These are phyloP conservation scores for Actinidia chinensis DNA, from an alignment of 179 eudicot species.

Conservation along the genomic window DNA sequence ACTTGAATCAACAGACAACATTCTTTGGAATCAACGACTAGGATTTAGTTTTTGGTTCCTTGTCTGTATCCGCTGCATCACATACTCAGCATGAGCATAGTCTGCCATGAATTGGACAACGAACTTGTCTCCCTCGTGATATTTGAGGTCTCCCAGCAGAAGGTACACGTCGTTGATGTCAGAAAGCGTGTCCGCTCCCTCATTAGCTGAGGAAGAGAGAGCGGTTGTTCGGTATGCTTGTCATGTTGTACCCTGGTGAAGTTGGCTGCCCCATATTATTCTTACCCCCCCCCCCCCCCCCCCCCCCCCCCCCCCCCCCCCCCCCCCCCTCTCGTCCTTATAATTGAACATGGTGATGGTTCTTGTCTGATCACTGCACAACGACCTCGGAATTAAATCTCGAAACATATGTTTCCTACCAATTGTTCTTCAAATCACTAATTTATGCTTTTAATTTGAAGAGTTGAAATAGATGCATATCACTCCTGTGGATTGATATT, in stretches of 20 bases:
- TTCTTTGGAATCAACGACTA: no score
- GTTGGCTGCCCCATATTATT: slow-evolving; percentile 36
- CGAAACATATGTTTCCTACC: neutral
- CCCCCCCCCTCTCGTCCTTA: no score
- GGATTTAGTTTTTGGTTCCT: no score
- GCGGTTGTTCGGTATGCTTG: slow-evolving; percentile 46
- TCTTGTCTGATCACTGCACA: slow-evolving; percentile 34
- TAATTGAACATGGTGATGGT: slow-evolving; percentile 49
- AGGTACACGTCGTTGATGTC: slow-evolving; percentile 48
- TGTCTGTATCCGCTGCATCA: no score
- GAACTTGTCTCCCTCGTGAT: slow-evolving; percentile 51
- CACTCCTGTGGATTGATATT: neutral
- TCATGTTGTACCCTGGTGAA: slow-evolving; percentile 54
- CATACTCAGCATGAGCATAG: slow-evolving; percentile 66
- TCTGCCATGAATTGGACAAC: slow-evolving; percentile 32
- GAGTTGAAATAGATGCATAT: neutral
- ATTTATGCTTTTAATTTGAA: neutral
- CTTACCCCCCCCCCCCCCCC: no score
- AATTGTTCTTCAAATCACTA: neutral
- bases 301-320: no score
- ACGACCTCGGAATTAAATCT: neutral
- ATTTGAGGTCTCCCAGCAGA: slow-evolving; percentile 35
- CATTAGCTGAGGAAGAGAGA: slow-evolving; percentile 55
- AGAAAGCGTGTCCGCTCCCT: slow-evolving; percentile 57
- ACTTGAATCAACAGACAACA: no score